These are phyloP conservation scores for Trichophyton equinum DNA, from an alignment of 2,329 filamentous ascomycete genomes.

Conservation along the genomic window DNA sequence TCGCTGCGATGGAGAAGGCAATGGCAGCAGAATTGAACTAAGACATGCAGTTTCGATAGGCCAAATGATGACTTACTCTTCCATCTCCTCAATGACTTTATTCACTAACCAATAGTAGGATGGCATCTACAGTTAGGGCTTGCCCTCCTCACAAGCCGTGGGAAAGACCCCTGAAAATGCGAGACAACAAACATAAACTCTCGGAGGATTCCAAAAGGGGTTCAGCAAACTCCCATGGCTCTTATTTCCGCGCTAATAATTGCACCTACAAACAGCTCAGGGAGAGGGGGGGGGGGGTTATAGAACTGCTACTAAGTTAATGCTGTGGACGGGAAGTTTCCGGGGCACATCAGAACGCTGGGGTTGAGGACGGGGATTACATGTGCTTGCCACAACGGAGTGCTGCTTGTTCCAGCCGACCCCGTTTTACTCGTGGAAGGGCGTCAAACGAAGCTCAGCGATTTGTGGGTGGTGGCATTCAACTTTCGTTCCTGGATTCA, in stretches of 20 bases:
- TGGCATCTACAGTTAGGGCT: no score
- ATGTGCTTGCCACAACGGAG: not conserved
- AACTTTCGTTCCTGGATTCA: not conserved
- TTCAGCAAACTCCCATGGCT: not conserved
- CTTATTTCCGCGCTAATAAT: not conserved
- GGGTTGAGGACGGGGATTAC: not conserved
- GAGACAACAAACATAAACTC: not conserved
- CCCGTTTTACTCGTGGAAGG: not conserved
- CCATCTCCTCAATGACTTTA: not conserved
- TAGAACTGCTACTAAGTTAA: not conserved
- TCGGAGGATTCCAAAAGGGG: not conserved
- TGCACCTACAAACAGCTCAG: not conserved
- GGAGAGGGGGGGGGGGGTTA: not conserved
- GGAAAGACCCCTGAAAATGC: not conserved
- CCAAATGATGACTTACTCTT: not conserved
- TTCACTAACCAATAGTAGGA: not conserved
- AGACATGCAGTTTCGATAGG: not conserved
- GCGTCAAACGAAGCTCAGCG: not conserved
- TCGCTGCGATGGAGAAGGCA: no score
- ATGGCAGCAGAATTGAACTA: not conserved
- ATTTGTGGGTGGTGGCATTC: not conserved
- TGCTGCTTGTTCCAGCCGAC: not conserved
- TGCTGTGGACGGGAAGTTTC: not conserved
- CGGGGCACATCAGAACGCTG: not conserved
- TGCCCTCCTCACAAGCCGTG: not conserved